A percentile compares a stretch with the other conserved stretches of the same genome.
These are phyloP conservation scores for Abrus pulchellus DNA, from an alignment of 306 rosid species.

Conservation along the genomic window DNA sequence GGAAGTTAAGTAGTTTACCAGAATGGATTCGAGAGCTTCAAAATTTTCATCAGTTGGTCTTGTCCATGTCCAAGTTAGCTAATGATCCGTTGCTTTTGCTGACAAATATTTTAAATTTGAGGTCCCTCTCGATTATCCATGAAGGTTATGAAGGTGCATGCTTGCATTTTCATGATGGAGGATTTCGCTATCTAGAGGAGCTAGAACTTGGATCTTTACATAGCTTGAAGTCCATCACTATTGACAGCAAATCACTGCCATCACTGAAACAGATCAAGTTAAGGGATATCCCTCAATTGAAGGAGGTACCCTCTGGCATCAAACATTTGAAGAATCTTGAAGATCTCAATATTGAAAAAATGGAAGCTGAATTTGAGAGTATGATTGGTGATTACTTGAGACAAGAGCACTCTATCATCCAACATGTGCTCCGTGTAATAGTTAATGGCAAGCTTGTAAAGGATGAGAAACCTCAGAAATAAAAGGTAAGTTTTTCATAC, in stretches of 20 bases:
- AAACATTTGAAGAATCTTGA: background rate
- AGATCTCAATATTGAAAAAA: rapidly evolving
- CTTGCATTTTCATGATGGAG: conserved; percentile 1
- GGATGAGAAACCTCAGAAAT: background rate
- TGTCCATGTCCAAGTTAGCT: rapidly evolving
- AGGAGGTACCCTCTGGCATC: background rate
- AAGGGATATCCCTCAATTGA: background rate
- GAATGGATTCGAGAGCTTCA: background rate
- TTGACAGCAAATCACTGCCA: background rate
- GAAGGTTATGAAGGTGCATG: background rate
- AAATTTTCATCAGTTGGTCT: background rate
- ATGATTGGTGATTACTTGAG: background rate
- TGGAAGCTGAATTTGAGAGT: background rate
- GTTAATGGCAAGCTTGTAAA: no score
- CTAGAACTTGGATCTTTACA: rapidly evolving
- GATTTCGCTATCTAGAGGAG: background rate
- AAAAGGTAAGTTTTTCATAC: background rate
- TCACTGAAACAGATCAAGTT: background rate
- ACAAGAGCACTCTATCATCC: background rate
- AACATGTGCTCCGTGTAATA: background rate
- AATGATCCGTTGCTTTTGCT: background rate
- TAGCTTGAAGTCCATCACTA: background rate
- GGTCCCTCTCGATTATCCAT: rapidly evolving
- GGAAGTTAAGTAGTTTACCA: background rate
- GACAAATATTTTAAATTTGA: background rate